Evolutionary conservation across 2,329 filamentous ascomycete species (phyloP).

Genomic region (Alternaria hordeiaustralica): DNA sequence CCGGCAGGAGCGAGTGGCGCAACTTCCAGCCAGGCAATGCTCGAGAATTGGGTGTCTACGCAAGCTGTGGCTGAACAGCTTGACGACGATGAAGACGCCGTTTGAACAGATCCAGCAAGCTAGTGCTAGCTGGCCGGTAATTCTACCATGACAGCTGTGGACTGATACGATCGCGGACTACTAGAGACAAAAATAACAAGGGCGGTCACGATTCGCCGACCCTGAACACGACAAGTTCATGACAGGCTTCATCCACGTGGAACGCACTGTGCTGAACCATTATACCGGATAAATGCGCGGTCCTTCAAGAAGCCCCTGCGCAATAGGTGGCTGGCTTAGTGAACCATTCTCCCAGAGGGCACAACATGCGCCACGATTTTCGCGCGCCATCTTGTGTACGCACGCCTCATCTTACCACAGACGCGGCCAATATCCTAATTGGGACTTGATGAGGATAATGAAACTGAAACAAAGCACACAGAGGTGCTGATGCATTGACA

Average conservation of each 20-base stretch:
- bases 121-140: neutral
- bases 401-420: neutral
- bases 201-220: slow-evolving; percentile 1
- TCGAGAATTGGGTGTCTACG: slow-evolving; percentile 53
- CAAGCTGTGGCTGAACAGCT: slow-evolving; percentile 47
- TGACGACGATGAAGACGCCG: slow-evolving; percentile 46
- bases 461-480: neutral
- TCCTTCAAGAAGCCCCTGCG: slow-evolving; percentile 17
- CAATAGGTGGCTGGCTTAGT: slow-evolving; percentile 10
- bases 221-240: slow-evolving; percentile 9
- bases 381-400: neutral
- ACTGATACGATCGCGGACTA: slow-evolving; percentile 23
- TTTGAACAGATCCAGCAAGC: slow-evolving; percentile 21
- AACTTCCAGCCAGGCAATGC: slow-evolving; percentile 47
- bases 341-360: slow-evolving; percentile 15
- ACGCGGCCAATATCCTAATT: neutral
- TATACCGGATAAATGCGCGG: slow-evolving; percentile 26
- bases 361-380: slow-evolving; percentile 5
- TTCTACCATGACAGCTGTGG: slow-evolving; percentile 16
- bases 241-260: slow-evolving; percentile 31
- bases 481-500: neutral
- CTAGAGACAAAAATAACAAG: slow-evolving; percentile 23
- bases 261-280: slow-evolving; percentile 26
- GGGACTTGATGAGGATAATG: neutral
- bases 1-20: slow-evolving; percentile 24